These are phyloP conservation scores for Penicillium sp. DNA, from an alignment of 2,329 filamentous ascomycete genomes.

Conservation along the genomic window DNA sequence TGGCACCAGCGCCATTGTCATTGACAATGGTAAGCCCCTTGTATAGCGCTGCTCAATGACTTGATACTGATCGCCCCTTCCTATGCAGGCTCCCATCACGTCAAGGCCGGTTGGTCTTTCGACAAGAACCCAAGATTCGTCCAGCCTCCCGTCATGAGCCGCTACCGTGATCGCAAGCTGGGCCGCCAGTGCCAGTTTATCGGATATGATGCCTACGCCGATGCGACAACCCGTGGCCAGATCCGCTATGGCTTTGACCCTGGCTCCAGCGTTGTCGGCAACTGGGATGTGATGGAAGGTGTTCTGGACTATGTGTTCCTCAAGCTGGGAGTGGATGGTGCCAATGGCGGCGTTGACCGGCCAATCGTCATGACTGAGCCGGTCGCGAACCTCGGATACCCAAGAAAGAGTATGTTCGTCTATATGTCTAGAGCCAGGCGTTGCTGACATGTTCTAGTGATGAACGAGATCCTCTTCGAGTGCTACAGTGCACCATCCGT, in stretches of 20 bases:
- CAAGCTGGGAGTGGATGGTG: conserved; percentile 77
- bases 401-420: conserved; percentile 67
- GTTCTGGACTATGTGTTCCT: conserved; percentile 91
- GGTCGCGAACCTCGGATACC: conserved; percentile 83
- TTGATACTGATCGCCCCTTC: background rate
- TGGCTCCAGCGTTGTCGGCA: conserved; percentile 84
- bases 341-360: conserved; percentile 68
- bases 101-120: conserved; percentile 95
- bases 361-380: conserved; percentile 95
- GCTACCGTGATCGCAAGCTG: conserved; percentile 90
- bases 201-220: conserved; percentile 86
- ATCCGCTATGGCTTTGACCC: conserved; percentile 86
- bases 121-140: conserved; percentile 73
- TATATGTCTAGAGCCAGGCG: conserved; percentile 16
- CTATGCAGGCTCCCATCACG: conserved; percentile 69
- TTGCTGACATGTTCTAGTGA: conserved; percentile 53
- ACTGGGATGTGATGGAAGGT: conserved; percentile 97
- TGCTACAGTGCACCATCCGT: conserved; percentile 87
- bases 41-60: background rate
- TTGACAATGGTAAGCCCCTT: conserved; percentile 77
- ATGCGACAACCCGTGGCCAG: conserved; percentile 86
- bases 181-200: conserved; percentile 89
- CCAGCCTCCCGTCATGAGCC: conserved; percentile 85
- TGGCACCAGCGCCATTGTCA: conserved; percentile 74
- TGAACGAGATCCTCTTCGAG: conserved; percentile 97